Base-by-base conservation (phyloP, 1,139 yeast genomes). In the Pichia sp. region DNA sequence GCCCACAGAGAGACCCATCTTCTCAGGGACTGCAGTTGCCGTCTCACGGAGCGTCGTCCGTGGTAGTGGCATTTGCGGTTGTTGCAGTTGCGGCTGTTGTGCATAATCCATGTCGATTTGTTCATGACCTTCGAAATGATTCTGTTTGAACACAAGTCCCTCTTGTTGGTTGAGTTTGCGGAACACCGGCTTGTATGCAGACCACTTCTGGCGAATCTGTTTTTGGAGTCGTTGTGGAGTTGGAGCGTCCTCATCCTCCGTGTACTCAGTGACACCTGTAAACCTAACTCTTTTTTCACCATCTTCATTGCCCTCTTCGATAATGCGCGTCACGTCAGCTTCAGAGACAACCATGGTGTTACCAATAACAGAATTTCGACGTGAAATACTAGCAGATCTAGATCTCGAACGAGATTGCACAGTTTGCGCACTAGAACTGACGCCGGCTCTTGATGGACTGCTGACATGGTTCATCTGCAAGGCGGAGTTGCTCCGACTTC, bases 241-340 rank as follows among this genome's bases (percentile, higher is more conserved):
- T 1, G 78, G 79, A 1, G 72, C 74, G 55, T 74, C 80, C 49
- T 74, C 80, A 9, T 67, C 73, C 28, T 65, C 74, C 1, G 67
- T 52, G 44, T 71, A 74, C 34, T 63, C 70, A 1, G 72, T 65
- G 3, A 74, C 78, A 1, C 78, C 78, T 4, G 58, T 57, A 44
- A 74, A 74, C 26, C 79, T 53, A 6, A 74, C 78, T 42, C 58
- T 67, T 44, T 71, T 73, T 9, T 51, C 39, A 2, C 38, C 11
- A 14, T 39, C 40, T 4, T 52, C 57, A 20, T 39, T 33, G n/a
- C 29, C 42, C 18, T 39, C 38, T 8, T 32, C 17, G 14, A 15
- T 15, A 8, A 42, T 35, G 7, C n/a, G 5, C 2, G 8, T 24
- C 5, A 20, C 17, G 6, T 46, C 50, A 16, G 37, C 42, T 9